Evolutionary conservation across 495 filamentous ascomycete species (phyloP).

Genomic region (Penicillium cosmopolitanum): DNA sequence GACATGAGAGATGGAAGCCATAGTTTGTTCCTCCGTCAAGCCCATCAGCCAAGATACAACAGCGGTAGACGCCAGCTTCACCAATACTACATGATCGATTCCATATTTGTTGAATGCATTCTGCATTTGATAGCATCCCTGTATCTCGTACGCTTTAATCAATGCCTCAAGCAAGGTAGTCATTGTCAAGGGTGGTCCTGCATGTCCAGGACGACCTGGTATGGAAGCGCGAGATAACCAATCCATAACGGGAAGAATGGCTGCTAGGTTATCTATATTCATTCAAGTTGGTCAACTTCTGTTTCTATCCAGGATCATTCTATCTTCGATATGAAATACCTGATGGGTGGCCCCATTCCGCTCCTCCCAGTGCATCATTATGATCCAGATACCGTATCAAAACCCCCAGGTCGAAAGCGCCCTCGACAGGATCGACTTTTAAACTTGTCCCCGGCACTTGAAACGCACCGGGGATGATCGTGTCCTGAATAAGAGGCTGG

Average conservation of each 20-base stretch:
- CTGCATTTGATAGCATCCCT: constrained; percentile 43
- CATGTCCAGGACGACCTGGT: constrained; percentile 9
- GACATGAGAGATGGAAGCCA: constrained; percentile 41
- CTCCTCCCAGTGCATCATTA: constrained; percentile 47
- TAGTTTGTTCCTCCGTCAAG: constrained; percentile 32
- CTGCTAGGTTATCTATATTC: constrained; percentile 43
- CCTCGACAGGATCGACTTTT: constrained; percentile 43
- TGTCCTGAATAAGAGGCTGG: constrained; percentile 30
- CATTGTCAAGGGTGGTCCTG: constrained; percentile 32
- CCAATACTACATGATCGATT: constrained; percentile 50
- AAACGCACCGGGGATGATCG: constrained; percentile 40
- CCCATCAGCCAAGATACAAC: constrained; percentile 43
- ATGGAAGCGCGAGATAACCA: constrained; percentile 32
- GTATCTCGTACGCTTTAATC: constrained; percentile 54
- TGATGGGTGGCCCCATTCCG: constrained; percentile 53
- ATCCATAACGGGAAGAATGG: constrained; percentile 45
- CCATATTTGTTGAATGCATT: constrained; percentile 47
- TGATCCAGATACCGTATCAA: constrained; percentile 51
- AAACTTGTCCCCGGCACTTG: constrained; percentile 45
- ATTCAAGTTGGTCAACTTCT: not conserved
- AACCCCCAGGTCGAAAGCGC: constrained; percentile 48
- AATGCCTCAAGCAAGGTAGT: constrained; percentile 37
- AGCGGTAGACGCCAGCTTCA: constrained; percentile 48
- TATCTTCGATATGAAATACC: constrained; percentile 20
- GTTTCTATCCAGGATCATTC: not conserved